Evolutionary conservation across 1,284 basidiomycete genomes (phyloP), one percentile per base, ranked within the genome.

Genomic region (Taiwanofungus camphoratus): DNA sequence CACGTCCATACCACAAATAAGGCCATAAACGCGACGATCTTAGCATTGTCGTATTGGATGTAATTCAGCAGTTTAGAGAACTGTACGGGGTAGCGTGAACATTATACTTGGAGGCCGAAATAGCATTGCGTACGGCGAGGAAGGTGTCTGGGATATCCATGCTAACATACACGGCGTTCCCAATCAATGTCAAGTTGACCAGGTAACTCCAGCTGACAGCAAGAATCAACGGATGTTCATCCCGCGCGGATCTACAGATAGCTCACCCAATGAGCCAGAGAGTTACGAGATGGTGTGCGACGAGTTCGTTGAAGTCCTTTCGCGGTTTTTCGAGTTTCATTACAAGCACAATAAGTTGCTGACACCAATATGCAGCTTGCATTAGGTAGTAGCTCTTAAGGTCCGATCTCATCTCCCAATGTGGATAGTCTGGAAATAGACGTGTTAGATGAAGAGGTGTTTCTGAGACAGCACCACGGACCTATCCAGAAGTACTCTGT

Each of bases 121-220:
- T 11, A 4, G 27, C n/a, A 24, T 19, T n/a, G 68, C 85, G 54
- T 50, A 92, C 90, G 18, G 87, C 91, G 16, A 99, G 74, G 68
- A 88, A 91, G 18, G 80, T 69, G 60, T 99, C 95, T 2, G 93
- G 92, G 24, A 95, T 76, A 68, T 99, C 95, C 95, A 98, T 99
- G 61, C 92, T 95, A 58, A 95, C 76, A 57, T 89, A 98, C 20
- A 99, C 80, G 2, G 92, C 87, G 51, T 92, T 92, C 11, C 95
- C 95, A 41, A 97, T 94, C 53, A 82, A 70, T 0, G 94, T 97
- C 39, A 91, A 51, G 59, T 91, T 91, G 54, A 87, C 52, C 27
- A 81, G 61, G 58, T 94, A 96, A 57, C 89, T 92, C 92, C 93
- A 95, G 40, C 89, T 87, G 53, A 18, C 27, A 41, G 35, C 16